A percentile compares a stretch with the other conserved stretches of the same genome.
phyloP scores from a whole-genome alignment of 306 rosid genomes.

The Medicago ruthenica region DNA sequence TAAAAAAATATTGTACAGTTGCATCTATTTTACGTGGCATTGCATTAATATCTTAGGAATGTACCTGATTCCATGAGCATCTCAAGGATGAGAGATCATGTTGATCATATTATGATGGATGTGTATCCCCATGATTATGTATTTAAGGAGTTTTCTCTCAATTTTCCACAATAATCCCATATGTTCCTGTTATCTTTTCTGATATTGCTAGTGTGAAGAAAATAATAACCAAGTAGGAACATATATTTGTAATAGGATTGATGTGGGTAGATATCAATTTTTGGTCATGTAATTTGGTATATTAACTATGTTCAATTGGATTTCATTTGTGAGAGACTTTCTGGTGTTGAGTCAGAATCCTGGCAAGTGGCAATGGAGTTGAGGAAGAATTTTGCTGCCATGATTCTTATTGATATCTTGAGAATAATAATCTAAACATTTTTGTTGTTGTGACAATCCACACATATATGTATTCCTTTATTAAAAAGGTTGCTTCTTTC shows the following conservation, averaged over 20 bases:
- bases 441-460: too few species aligned
- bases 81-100: conserved; percentile 65
- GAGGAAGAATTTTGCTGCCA: conserved; percentile 17
- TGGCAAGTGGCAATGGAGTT: conserved; percentile 6
- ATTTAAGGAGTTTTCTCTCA: conserved; percentile 55
- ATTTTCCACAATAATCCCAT: neutral
- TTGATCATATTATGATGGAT: conserved; percentile 74
- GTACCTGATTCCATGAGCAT: conserved; percentile 67
- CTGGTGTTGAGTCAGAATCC: neutral
- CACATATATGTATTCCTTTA: too few species aligned
- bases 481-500: too few species aligned
- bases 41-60: conserved; percentile 54
- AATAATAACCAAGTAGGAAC: conserved; percentile 2
- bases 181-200: neutral
- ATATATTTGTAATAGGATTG: neutral
- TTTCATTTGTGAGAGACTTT: too few species aligned
- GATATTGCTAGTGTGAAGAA: neutral
- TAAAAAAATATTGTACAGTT: too few species aligned
- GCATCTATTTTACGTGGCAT: neutral
- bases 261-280: too few species aligned
- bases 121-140: conserved; percentile 84
- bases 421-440: too few species aligned
- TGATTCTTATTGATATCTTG: neutral
- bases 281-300: too few species aligned
- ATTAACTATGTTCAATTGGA: too few species aligned